Percentiles rank a stretch among this genome's conserved stretches.
These are phyloP conservation scores for Saturnispora sanitii DNA, from an alignment of 805 yeast species.

Conservation along the genomic window DNA sequence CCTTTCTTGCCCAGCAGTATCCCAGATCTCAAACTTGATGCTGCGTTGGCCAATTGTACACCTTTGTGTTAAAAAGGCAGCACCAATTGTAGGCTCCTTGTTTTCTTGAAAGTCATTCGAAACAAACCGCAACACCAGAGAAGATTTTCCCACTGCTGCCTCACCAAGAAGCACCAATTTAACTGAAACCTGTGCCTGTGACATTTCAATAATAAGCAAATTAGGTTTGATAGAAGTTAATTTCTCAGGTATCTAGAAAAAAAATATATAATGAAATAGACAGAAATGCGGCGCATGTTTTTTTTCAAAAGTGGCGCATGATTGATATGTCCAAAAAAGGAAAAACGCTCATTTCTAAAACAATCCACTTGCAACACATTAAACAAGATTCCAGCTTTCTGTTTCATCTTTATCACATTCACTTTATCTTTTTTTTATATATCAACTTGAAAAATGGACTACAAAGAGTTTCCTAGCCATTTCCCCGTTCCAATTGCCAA, in stretches of 20 bases:
- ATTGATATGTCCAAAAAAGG: constrained; percentile 1
- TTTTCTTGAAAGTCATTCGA: constrained; percentile 94
- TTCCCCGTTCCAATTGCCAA: constrained; percentile 13
- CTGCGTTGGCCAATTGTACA: constrained; percentile 79
- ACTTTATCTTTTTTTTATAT: neutral
- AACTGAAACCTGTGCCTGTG: constrained; percentile 49
- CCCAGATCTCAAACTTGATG: constrained; percentile 91
- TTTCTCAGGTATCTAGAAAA: neutral
- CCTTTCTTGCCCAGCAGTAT: constrained; percentile 96
- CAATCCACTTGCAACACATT: too few species aligned
- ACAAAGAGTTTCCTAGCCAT: neutral
- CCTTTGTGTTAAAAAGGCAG: constrained; percentile 91
- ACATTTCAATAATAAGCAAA: constrained; percentile 9
- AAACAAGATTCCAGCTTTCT: too few species aligned
- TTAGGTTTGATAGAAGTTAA: neutral
- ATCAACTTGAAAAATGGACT: neutral
- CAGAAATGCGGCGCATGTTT: neutral
- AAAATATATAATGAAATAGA: neutral
- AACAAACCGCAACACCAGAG: constrained; percentile 85
- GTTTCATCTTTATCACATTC: too few species aligned
- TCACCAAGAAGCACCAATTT: constrained; percentile 90
- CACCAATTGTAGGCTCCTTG: constrained; percentile 97
- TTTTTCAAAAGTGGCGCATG: constrained; percentile 6
- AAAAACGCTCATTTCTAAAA: constrained; percentile 2
- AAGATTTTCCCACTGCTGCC: constrained; percentile 96